Conservation (phyloP, 1,284 basidiomycete genomes). For the Malassezia vespertilionis region DNA sequence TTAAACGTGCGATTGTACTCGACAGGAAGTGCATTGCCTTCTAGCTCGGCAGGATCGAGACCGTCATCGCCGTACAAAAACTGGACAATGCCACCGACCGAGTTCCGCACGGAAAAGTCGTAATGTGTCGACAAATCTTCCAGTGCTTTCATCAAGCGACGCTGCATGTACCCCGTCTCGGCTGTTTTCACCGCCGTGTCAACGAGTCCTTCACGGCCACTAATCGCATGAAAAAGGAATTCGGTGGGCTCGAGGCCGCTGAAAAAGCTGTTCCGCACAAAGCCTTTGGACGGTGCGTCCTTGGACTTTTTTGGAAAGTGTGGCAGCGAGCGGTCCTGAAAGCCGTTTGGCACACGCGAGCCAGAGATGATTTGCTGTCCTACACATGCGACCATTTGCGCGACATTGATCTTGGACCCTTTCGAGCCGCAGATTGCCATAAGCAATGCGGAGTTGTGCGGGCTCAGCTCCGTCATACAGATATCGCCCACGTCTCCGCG, state of each 20-base stretch:
- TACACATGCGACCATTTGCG: slow-evolving; percentile 99
- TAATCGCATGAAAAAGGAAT: slow-evolving; percentile 97
- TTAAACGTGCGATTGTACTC: slow-evolving; percentile 61
- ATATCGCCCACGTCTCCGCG: slow-evolving; percentile 92
- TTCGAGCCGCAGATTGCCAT: slow-evolving; percentile 99
- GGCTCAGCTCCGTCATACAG: slow-evolving; percentile 92
- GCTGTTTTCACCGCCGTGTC: slow-evolving; percentile 99
- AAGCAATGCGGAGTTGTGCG: slow-evolving; percentile 91
- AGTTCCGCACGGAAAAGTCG: slow-evolving; percentile 92
- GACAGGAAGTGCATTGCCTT: slow-evolving; percentile 78
- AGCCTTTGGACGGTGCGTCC: slow-evolving; percentile 93
- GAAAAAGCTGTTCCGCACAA: slow-evolving; percentile 92
- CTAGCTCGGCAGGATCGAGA: slow-evolving; percentile 87
- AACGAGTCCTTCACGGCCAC: slow-evolving; percentile 93
- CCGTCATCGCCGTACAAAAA: slow-evolving; percentile 97
- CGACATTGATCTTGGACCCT: slow-evolving; percentile 95
- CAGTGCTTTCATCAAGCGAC: slow-evolving; percentile 94
- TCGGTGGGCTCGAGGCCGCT: slow-evolving; percentile 88
- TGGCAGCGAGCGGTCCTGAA: slow-evolving; percentile 95
- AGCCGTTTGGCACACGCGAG: slow-evolving; percentile 94
- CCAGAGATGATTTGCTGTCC: slow-evolving; percentile 98
- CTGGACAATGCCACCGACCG: slow-evolving; percentile 90
- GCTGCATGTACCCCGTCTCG: slow-evolving; percentile 98
- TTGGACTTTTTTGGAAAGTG: slow-evolving; percentile 97
- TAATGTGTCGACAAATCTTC: slow-evolving; percentile 96